Evolutionary conservation across 2,329 filamentous ascomycete species (phyloP), one percentile per base, ranked within the genome.

Genomic region (Pseudocercospora fuligena): DNA sequence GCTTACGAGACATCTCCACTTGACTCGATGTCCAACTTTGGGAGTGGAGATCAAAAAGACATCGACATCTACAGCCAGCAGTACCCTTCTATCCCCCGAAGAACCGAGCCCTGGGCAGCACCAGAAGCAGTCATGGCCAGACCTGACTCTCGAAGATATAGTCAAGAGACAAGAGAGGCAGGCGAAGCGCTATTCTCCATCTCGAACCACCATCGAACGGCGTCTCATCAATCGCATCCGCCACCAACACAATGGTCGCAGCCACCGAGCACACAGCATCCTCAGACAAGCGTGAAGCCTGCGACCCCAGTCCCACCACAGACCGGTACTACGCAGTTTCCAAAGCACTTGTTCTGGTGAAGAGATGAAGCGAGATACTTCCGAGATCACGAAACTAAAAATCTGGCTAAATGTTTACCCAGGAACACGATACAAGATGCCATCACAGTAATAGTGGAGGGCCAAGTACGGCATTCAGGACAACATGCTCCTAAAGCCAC

Each of bases 341-440:
- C 69, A n/a, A 70, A 69, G 54, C 67, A 71, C 46, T 56, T 71
- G 16, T 71, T 71, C 62, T 71, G 69, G 69, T 71, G 59, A 65
- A 53, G 6, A n/a, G n/a, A 16, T 19, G 27, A 25, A 58, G 27
- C 27, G 27, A 27, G 27, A 27, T 27, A 27, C 27, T 27, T 3
- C 9, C 29, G 6, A 8, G 6, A 27, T 27, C 27, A 3, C 29
- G 6, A 31, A 5, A 5, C 1, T 5, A 36, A 36, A 36, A 3
- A 14, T 40, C 14, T 40, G 36, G 36, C 36, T 40, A 4, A 40
- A 40, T 5, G 3, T 40, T 40, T 40, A n/a, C 14, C 36, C 36
- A 16, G 14, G 1, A 6, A 40, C 2, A 6, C 36, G 5, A n/a
- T 6, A 40, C 14, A 3, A n/a, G 12, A 1, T 3, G 2, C 5